Conservation (phyloP, 345 rosid species). For the Moricandia moricandioides region DNA sequence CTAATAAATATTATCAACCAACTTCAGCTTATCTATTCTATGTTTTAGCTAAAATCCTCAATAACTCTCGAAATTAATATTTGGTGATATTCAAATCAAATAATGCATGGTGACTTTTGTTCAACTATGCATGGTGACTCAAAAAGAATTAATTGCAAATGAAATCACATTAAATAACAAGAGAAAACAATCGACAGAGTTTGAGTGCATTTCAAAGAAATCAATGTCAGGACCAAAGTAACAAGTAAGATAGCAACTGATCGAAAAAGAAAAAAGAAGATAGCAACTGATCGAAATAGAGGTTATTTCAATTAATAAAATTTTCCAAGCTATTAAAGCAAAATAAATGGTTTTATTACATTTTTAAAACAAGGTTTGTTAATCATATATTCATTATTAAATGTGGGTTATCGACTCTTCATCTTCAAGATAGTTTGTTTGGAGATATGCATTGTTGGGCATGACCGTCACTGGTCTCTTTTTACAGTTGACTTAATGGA, state of each 20-base stretch:
- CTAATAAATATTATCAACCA: background rate
- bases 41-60: background rate
- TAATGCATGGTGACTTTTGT: background rate
- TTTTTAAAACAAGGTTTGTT: too few relatives aligned
- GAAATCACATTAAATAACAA: background rate
- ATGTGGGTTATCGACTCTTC: too few relatives aligned
- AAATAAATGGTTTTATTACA: too few relatives aligned
- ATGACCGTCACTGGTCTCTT: too few relatives aligned
- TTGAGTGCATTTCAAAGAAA: background rate
- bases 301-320: too few relatives aligned
- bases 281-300: background rate
- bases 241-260: conserved; percentile 9
- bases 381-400: too few relatives aligned
- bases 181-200: conserved; percentile 2
- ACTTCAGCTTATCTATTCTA: background rate
- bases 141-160: background rate
- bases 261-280: background rate
- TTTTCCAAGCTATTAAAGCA: too few relatives aligned
- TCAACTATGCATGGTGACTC: background rate
- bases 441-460: too few relatives aligned
- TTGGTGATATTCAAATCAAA: background rate
- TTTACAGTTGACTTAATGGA: too few relatives aligned
- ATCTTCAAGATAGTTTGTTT: too few relatives aligned
- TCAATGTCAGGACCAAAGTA: conserved; percentile 2
- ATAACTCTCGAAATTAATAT: background rate